These are phyloP conservation scores for Lomentospora prolificans DNA, from an alignment of 2,329 filamentous ascomycete species.

Conservation along the genomic window DNA sequence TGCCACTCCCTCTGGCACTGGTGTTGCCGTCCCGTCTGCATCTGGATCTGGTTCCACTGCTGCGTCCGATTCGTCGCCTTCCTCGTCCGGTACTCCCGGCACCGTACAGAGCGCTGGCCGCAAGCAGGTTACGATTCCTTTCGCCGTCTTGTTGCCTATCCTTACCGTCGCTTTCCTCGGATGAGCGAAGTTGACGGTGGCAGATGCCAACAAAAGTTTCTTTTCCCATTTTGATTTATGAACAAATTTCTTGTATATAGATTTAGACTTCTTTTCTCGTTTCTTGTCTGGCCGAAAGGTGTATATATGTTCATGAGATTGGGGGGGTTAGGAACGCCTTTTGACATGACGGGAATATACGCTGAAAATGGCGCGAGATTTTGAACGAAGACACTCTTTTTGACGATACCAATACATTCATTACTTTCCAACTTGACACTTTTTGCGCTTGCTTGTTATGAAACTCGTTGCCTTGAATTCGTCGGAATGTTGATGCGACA, in stretches of 20 bases:
- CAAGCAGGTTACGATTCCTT: not conserved
- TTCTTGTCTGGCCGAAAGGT: not conserved
- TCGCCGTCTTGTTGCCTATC: constrained; percentile 1
- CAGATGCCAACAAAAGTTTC: not conserved
- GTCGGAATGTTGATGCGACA: not conserved
- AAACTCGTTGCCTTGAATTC: not conserved
- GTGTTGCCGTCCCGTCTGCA: not conserved
- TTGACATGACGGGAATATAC: not conserved
- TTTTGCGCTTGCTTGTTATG: not conserved
- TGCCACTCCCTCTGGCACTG: not conserved
- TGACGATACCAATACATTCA: constrained; percentile 4
- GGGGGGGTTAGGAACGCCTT: not conserved
- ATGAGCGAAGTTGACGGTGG: not conserved
- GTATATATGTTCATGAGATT: not conserved
- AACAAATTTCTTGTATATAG: constrained; percentile 5
- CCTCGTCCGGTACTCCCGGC: not conserved
- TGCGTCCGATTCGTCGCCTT: not conserved
- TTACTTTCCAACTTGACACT: not conserved
- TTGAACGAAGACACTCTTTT: constrained; percentile 1
- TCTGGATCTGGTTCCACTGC: not conserved
- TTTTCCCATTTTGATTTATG: not conserved
- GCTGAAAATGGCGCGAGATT: not conserved
- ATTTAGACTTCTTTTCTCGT: not conserved
- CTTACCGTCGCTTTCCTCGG: not conserved
- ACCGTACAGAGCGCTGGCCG: not conserved